A percentile compares a stretch with the other conserved stretches of the same genome.
phyloP scores from a whole-genome alignment of 805 yeast genomes.

The Barnettozyma botsteinii region DNA sequence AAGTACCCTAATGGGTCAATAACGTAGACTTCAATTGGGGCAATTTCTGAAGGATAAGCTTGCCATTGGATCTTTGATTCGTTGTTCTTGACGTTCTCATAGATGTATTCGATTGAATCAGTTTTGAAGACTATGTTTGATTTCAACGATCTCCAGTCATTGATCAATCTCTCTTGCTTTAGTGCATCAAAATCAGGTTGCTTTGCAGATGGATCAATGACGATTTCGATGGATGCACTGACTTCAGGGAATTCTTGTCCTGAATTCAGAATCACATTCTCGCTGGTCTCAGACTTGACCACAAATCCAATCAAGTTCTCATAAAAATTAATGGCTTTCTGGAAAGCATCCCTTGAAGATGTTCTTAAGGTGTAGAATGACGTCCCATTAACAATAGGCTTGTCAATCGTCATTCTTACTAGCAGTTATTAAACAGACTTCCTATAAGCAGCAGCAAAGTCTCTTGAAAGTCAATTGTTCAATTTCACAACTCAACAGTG shows the following conservation, averaged over 20 bases:
- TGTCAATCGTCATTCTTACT: slow-evolving; percentile 1
- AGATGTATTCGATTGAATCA: slow-evolving; percentile 22
- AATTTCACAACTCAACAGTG: too few relatives aligned
- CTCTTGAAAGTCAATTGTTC: too few relatives aligned
- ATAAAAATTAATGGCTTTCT: slow-evolving; percentile 53
- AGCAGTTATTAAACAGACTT: too few relatives aligned
- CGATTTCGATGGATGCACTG: slow-evolving; percentile 26
- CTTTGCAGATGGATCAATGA: slow-evolving; percentile 16
- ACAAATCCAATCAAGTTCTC: slow-evolving; percentile 36
- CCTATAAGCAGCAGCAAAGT: too few relatives aligned
- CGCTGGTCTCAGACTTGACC: slow-evolving; percentile 20
- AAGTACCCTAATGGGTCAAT: slow-evolving; percentile 82
- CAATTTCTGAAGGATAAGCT: slow-evolving; percentile 62
- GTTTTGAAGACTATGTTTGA: slow-evolving; percentile 34
- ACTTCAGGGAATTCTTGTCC: slow-evolving; percentile 26
- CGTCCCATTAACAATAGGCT: slow-evolving; percentile 49
- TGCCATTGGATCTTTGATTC: slow-evolving; percentile 36
- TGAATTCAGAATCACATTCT: slow-evolving; percentile 26
- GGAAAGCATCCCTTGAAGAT: slow-evolving; percentile 37
- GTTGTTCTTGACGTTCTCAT: slow-evolving; percentile 25
- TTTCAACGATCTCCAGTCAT: slow-evolving; percentile 48
- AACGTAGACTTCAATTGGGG: slow-evolving; percentile 70
- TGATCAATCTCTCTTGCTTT: slow-evolving; percentile 22
- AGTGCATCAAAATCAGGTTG: slow-evolving; percentile 27
- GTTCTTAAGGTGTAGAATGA: slow-evolving; percentile 51